These are phyloP conservation scores for Boletus rex-veris DNA, from an alignment of 768 basidiomycete genomes.

Conservation along the genomic window DNA sequence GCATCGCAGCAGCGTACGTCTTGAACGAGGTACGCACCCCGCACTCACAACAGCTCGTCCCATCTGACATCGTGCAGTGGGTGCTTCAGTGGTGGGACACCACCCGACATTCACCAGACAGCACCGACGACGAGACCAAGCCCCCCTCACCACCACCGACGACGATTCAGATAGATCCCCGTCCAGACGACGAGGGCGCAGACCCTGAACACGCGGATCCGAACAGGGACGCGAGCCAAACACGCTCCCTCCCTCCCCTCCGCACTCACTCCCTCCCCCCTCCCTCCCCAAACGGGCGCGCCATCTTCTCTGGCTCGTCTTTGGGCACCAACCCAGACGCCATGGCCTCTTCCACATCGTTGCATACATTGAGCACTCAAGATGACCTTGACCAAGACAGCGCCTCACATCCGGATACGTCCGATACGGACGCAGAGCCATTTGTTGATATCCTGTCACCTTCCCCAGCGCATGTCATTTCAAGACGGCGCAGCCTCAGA, in stretches of 20 bases:
- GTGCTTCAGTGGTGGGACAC: constrained; percentile 2
- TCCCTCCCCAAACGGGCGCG: background rate
- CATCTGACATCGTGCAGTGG: constrained; percentile 8
- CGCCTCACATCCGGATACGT: background rate
- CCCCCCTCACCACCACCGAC: too few relatives aligned
- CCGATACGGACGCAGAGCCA: constrained; percentile 12
- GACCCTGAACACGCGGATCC: background rate
- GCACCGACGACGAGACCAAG: background rate
- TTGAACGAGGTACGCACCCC: constrained; percentile 13
- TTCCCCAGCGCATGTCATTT: constrained; percentile 1
- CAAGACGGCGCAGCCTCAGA: constrained; percentile 19
- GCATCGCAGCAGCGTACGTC: constrained; percentile 21
- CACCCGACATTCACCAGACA: background rate
- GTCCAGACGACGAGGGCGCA: too few relatives aligned
- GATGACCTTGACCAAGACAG: background rate
- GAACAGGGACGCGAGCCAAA: background rate
- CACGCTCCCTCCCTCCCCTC: constrained; percentile 4
- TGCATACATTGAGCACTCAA: background rate
- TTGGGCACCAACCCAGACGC: background rate
- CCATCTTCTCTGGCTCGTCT: constrained; percentile 1
- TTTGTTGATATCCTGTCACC: constrained; percentile 22
- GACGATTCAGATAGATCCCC: too few relatives aligned
- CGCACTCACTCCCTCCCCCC: constrained; percentile 9
- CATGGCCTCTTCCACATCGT: background rate
- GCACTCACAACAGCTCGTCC: background rate